Percentiles rank a stretch among this genome's conserved stretches.
Evolutionary conservation across 225 moss, liverwort and hornwort genomes (phyloP).

Genomic region (Rhytidiadelphus loreus): DNA sequence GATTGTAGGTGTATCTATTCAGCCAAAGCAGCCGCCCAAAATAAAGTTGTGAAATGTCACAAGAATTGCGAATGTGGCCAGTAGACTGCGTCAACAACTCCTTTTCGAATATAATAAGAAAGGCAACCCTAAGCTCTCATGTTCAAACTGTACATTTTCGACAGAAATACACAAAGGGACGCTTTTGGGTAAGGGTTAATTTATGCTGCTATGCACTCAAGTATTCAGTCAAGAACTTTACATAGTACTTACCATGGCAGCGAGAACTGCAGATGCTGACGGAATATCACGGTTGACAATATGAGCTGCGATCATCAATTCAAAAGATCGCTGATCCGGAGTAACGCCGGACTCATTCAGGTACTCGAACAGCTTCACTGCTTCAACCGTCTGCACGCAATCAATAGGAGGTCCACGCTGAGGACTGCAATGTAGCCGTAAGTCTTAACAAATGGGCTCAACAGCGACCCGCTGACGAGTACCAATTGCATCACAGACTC

Average conservation of each 20-base stretch:
- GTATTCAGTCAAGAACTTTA: not conserved
- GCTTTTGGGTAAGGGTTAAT: not conserved
- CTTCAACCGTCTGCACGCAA: constrained; percentile 50
- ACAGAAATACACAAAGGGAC: not conserved
- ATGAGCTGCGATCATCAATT: constrained; percentile 66
- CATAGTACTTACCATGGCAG: constrained; percentile 43
- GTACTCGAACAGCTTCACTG: constrained; percentile 69
- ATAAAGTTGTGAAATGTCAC: not conserved
- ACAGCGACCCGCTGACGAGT: not conserved
- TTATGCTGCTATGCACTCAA: not conserved
- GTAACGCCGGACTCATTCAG: constrained; percentile 50
- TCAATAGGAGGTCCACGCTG: not conserved
- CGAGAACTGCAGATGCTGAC: constrained; percentile 52
- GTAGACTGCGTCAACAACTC: not conserved
- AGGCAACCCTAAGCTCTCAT: not conserved
- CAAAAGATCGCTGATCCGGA: constrained; percentile 70
- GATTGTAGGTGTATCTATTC: not conserved
- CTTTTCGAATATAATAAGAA: not conserved
- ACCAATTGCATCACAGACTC: not conserved
- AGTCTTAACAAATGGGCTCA: not conserved
- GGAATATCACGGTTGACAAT: constrained; percentile 65
- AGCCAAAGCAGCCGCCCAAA: not conserved
- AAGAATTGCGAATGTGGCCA: not conserved
- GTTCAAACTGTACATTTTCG: not conserved
- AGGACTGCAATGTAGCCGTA: not conserved